A percentile compares a stretch with the other conserved stretches of the same genome.
These are phyloP conservation scores for Penicillium verrucosum DNA, from an alignment of 2,329 filamentous ascomycete species.

Conservation along the genomic window DNA sequence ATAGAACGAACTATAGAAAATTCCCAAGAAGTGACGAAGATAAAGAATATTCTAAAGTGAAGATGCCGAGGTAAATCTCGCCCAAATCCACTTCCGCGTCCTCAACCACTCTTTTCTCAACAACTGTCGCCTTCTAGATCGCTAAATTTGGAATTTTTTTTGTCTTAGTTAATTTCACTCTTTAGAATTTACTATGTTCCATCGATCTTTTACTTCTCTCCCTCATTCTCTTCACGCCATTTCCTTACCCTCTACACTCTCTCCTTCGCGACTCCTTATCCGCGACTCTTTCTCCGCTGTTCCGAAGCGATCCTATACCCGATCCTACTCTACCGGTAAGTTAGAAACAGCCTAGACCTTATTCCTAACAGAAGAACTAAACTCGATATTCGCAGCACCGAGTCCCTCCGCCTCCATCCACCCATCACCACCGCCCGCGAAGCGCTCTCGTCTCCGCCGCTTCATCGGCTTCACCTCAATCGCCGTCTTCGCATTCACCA, in stretches of 20 bases:
- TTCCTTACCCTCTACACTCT: slow-evolving; percentile 21
- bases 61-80: slow-evolving; percentile 15
- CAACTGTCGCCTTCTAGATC: slow-evolving; percentile 10
- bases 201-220: slow-evolving; percentile 1
- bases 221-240: not conserved
- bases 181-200: slow-evolving; percentile 12
- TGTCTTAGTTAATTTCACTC: not conserved
- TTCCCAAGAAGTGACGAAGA: not conserved
- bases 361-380: not conserved
- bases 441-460: slow-evolving; percentile 33
- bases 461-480: slow-evolving; percentile 37
- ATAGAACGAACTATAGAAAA: no score
- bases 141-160: not conserved
- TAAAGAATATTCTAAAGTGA: not conserved
- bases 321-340: slow-evolving; percentile 13
- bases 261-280: slow-evolving; percentile 13
- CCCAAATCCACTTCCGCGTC: not conserved
- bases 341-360: not conserved
- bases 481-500: slow-evolving; percentile 33
- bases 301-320: not conserved
- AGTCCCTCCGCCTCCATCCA: slow-evolving; percentile 2
- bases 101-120: slow-evolving; percentile 11
- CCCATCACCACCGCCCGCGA: slow-evolving; percentile 16
- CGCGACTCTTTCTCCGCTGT: not conserved
- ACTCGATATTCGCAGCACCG: slow-evolving; percentile 1